Percentiles rank a stretch among this genome's conserved stretches.
These are phyloP conservation scores for Spatholobus suberectus DNA, from an alignment of 306 rosid species.

Conservation along the genomic window DNA sequence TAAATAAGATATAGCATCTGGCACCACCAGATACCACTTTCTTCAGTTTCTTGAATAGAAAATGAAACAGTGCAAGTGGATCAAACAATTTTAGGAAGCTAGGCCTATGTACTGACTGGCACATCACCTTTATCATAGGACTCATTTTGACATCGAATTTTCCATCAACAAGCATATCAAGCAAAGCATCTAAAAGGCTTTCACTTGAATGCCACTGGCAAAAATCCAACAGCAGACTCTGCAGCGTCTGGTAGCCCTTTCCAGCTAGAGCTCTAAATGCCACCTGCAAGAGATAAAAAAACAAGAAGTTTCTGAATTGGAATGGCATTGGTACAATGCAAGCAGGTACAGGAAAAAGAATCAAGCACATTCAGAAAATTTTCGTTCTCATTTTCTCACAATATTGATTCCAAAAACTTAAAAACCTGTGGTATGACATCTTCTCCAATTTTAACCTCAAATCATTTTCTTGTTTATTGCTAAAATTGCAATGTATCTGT, in stretches of 20 bases:
- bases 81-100: slow-evolving; percentile 38
- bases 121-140: slow-evolving; percentile 85
- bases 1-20: slow-evolving; percentile 28
- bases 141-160: slow-evolving; percentile 73
- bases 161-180: slow-evolving; percentile 97
- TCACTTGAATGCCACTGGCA: slow-evolving; percentile 80
- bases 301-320: slow-evolving; percentile 7
- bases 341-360: slow-evolving; percentile 1
- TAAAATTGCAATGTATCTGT: not conserved
- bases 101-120: slow-evolving; percentile 42
- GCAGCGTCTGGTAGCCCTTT: slow-evolving; percentile 92
- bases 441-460: too few species aligned
- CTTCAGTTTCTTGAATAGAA: slow-evolving; percentile 28
- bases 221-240: slow-evolving; percentile 90
- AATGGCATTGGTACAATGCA: slow-evolving; percentile 25
- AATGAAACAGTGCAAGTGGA: slow-evolving; percentile 31
- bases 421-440: not conserved
- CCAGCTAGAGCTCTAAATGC: slow-evolving; percentile 95
- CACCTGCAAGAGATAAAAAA: slow-evolving; percentile 59
- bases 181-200: slow-evolving; percentile 77
- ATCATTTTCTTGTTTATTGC: not conserved
- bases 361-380: not conserved
- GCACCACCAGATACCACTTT: slow-evolving; percentile 21
- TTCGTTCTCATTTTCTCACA: too few species aligned
- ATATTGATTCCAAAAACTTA: not conserved